These are phyloP conservation scores for Trematosphaeria pertusa DNA, from an alignment of 2,329 filamentous ascomycete species.

Conservation along the genomic window DNA sequence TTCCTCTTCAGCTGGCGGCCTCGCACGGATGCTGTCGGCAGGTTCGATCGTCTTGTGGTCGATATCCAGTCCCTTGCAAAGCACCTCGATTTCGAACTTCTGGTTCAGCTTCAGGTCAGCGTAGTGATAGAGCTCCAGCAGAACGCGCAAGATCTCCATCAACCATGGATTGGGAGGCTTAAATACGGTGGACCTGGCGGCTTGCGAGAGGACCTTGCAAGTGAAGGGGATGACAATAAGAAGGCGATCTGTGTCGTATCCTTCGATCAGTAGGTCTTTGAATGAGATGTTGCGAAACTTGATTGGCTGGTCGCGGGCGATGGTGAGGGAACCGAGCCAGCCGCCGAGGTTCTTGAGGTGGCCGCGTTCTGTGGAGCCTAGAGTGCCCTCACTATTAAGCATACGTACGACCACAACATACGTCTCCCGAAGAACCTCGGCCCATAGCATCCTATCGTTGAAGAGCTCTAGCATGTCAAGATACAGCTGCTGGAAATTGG, in stretches of 20 bases:
- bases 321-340: slow-evolving; percentile 92
- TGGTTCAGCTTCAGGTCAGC: slow-evolving; percentile 94
- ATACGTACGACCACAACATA: slow-evolving; percentile 85
- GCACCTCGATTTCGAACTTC: slow-evolving; percentile 97
- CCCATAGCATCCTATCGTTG: slow-evolving; percentile 78
- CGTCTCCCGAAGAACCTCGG: slow-evolving; percentile 90
- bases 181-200: slow-evolving; percentile 85
- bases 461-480: slow-evolving; percentile 87
- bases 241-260: slow-evolving; percentile 88
- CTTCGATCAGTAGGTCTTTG: slow-evolving; percentile 92
- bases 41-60: slow-evolving; percentile 92
- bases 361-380: slow-evolving; percentile 84
- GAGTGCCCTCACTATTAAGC: slow-evolving; percentile 86
- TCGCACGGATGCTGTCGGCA: slow-evolving; percentile 82
- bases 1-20: slow-evolving; percentile 69
- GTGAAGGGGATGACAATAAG: slow-evolving; percentile 96
- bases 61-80: slow-evolving; percentile 91
- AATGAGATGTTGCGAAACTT: slow-evolving; percentile 97
- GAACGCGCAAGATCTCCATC: slow-evolving; percentile 90
- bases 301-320: slow-evolving; percentile 93
- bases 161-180: slow-evolving; percentile 95
- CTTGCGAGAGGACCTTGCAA: slow-evolving; percentile 91
- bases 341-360: slow-evolving; percentile 92
- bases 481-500: slow-evolving; percentile 94
- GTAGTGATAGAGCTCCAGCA: slow-evolving; percentile 93